Base-by-base conservation (phyloP, 192 early-diverging fungal genomes). In the Coemansia sp. region DNA sequence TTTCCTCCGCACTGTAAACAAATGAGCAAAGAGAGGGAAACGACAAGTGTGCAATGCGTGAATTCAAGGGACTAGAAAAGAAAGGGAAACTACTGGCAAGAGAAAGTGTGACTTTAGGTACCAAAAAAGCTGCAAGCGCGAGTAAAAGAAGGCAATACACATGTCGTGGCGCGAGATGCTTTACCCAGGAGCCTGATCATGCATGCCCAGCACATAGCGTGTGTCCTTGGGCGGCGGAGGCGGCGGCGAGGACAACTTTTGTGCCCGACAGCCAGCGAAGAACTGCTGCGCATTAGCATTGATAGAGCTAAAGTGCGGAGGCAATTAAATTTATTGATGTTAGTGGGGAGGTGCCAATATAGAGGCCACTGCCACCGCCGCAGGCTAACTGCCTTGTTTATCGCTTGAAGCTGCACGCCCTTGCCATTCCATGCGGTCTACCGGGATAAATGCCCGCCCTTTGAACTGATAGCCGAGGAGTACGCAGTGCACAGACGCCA, bases 301-400 rank as follows among this genome's bases (percentile, higher is more conserved):
- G 51, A 54, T 54, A 31, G 27, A 54, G 51, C 29, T 17, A 54
- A 54, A 54, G 27, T 54, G 51, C 22, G 51, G 51, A 32, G 51
- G 29, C 27, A 54, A 54, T 54, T 31, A 54, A 54, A 31, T 27
- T 24, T 3, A 54, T 31, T 54, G 32, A 35, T 2, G 32, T 7
- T 5, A 35, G 27, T 25, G 27, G 15, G 27, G 10, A 32, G 27
- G n/a, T 49, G 6, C 9, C 24, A 27, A 20, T 27, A 51, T 51
- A 51, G 14, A 9, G 47, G 12, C 24, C 4, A 25, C 12, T 27
- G 15, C 3, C 11, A 51, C n/a, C n/a, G n/a, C n/a, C n/a, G n/a
- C 9, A 27, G 47, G 22, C 4, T 10, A 51, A 4, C 47, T 11
- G 14, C 22, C 27, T 25, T 14, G 12, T 51, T n/a, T n/a, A n/a